phyloP scores from a whole-genome alignment of 2,329 filamentous ascomycete genomes.

The Ascochyta viciae-villosae region DNA sequence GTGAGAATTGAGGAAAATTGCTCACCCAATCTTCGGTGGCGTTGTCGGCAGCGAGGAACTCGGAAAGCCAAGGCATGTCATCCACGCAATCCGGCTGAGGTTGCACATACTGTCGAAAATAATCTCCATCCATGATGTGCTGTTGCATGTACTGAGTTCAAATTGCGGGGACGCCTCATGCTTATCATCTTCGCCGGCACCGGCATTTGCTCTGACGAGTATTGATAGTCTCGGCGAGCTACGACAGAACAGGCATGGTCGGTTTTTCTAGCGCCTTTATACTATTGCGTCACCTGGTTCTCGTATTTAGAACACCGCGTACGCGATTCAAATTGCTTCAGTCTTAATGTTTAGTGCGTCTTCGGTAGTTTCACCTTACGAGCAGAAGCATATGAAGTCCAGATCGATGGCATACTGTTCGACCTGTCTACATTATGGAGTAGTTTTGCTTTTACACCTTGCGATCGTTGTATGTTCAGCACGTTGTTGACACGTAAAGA shows the following conservation, averaged over 20 bases:
- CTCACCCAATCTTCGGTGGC: conserved; percentile 9
- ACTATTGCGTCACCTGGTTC: background rate
- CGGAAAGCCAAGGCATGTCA: conserved; percentile 14
- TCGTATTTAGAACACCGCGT: no score
- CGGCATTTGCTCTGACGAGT: conserved; percentile 8
- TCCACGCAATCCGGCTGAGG: background rate
- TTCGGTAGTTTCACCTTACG: no score
- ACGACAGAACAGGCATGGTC: background rate
- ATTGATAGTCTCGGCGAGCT: background rate
- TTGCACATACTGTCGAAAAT: conserved; percentile 6
- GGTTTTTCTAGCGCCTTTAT: background rate
- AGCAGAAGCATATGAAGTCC: no score
- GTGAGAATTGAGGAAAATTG: conserved; percentile 3
- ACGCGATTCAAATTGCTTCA: no score
- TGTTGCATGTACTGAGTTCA: background rate
- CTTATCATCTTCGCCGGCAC: conserved; percentile 12
- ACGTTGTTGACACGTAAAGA: no score
- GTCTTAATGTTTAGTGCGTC: no score
- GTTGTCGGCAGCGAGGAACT: conserved; percentile 9
- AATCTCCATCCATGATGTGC: conserved; percentile 7
- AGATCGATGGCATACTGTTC: no score
- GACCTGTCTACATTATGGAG: no score
- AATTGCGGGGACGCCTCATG: conserved; percentile 7
- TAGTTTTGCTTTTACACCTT: no score
- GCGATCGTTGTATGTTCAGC: no score